Percentiles rank a stretch among this genome's conserved stretches.
Evolutionary conservation across 306 rosid species (phyloP).

Genomic region (Prunus dulcis): DNA sequence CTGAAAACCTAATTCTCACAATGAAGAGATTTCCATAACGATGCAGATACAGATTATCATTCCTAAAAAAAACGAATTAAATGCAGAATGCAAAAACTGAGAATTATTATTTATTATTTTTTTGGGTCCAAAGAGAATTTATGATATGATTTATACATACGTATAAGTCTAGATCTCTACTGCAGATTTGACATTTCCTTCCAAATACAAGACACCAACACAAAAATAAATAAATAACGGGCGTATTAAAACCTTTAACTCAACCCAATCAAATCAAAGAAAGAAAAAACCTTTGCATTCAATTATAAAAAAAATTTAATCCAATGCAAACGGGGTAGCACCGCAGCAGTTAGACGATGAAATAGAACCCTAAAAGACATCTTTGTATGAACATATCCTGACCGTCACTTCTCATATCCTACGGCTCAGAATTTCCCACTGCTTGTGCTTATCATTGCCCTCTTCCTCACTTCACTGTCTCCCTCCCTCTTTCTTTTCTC

Average conservation of each 20-base stretch:
- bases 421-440: constrained; percentile 33
- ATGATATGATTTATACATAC: not conserved
- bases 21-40: not conserved
- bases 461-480: constrained; percentile 42
- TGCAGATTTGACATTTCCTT: not conserved
- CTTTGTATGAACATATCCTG: constrained; percentile 41
- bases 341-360: constrained; percentile 21
- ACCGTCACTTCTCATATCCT: constrained; percentile 31
- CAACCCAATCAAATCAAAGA: not conserved
- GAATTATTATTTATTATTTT: not conserved
- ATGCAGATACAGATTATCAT: not conserved
- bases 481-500: constrained; percentile 4
- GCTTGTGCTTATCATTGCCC: constrained; percentile 63
- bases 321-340: constrained; percentile 8
- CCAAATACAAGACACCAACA: not conserved
- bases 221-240: not conserved
- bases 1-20: too few species aligned
- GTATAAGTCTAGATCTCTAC: not conserved
- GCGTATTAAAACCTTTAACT: not conserved
- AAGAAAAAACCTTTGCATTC: not conserved
- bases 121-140: not conserved
- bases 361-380: constrained; percentile 60
- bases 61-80: not conserved
- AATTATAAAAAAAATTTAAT: not conserved
- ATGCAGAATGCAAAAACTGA: not conserved